A percentile compares a stretch with the other conserved stretches of the same genome.
Evolutionary conservation across 2,329 filamentous ascomycete species (phyloP).

Genomic region (Ceratocystis destructans): DNA sequence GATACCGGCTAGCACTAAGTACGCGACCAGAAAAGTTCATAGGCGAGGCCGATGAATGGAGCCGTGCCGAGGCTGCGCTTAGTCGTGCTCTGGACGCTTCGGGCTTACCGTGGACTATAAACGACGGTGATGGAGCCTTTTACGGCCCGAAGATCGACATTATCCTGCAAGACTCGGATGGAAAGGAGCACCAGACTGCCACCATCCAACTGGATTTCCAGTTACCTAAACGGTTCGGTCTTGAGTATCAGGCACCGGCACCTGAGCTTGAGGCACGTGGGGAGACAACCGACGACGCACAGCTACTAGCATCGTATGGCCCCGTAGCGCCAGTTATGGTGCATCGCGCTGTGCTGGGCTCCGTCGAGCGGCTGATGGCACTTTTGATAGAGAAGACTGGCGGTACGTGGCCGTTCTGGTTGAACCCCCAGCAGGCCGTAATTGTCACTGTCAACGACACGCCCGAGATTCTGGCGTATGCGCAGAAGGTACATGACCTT

Average conservation of each 20-base stretch:
- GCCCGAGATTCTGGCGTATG: conserved; percentile 38
- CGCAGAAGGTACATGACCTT: conserved; percentile 34
- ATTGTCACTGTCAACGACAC: conserved; percentile 59
- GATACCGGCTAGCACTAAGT: conserved; percentile 64
- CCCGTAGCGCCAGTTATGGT: conserved; percentile 61
- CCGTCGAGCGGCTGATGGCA: conserved; percentile 72
- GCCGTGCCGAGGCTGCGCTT: conserved; percentile 31
- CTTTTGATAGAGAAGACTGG: conserved; percentile 72
- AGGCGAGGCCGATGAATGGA: conserved; percentile 53
- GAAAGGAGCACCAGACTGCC: conserved; percentile 78
- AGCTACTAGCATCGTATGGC: conserved; percentile 38
- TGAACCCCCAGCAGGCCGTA: conserved; percentile 65
- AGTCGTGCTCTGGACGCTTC: conserved; percentile 45
- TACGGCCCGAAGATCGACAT: conserved; percentile 91
- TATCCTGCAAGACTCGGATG: conserved; percentile 62
- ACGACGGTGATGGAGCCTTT: conserved; percentile 74
- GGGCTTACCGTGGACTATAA: conserved; percentile 57
- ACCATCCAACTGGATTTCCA: conserved; percentile 87
- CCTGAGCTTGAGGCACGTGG: conserved; percentile 46
- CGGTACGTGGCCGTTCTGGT: conserved; percentile 76
- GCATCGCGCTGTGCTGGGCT: conserved; percentile 73
- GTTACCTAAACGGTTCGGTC: conserved; percentile 64
- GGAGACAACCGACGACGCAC: conserved; percentile 36
- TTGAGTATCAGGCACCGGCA: conserved; percentile 59
- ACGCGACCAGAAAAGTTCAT: conserved; percentile 72